These are phyloP conservation scores for Lipomyces sp. DNA, from an alignment of 805 yeast genomes.

Conservation along the genomic window DNA sequence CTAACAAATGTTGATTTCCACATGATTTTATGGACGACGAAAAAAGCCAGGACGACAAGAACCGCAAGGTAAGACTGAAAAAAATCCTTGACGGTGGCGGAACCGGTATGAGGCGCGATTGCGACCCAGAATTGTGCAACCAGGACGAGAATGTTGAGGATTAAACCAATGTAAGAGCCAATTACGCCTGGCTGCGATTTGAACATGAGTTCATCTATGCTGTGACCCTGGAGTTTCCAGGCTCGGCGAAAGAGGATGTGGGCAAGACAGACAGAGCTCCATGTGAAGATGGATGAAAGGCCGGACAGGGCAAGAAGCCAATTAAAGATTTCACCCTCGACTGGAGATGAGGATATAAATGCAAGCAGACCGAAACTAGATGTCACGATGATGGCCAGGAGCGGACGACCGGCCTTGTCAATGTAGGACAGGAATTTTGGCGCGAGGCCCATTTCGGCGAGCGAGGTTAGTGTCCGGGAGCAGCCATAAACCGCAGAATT, in stretches of 20 bases:
- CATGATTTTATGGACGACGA: conserved; percentile 58
- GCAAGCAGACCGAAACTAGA: conserved; percentile 59
- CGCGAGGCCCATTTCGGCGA: conserved; percentile 68
- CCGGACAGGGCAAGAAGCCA: conserved; percentile 83
- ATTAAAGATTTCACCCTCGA: conserved; percentile 58
- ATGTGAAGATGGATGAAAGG: conserved; percentile 72
- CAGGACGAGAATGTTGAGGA: conserved; percentile 63
- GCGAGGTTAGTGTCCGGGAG: conserved; percentile 70
- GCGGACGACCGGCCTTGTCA: conserved; percentile 81
- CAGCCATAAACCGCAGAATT: conserved; percentile 73
- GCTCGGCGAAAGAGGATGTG: conserved; percentile 72
- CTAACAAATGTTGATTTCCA: conserved; percentile 51
- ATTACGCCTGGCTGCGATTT: conserved; percentile 67
- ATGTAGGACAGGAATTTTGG: conserved; percentile 68
- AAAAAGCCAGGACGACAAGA: conserved; percentile 52
- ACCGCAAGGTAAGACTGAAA: conserved; percentile 61
- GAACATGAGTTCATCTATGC: conserved; percentile 67
- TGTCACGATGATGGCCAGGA: conserved; percentile 61
- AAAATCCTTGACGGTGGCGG: conserved; percentile 50
- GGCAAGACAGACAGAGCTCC: conserved; percentile 74
- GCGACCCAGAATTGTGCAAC: conserved; percentile 85
- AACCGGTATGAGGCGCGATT: conserved; percentile 63
- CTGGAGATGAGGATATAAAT: conserved; percentile 64
- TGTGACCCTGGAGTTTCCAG: conserved; percentile 66
- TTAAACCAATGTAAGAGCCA: conserved; percentile 70